phyloP scores from a whole-genome alignment of 371 early-diverging fungal genomes.

The Apophysomyces trapeziformis region DNA sequence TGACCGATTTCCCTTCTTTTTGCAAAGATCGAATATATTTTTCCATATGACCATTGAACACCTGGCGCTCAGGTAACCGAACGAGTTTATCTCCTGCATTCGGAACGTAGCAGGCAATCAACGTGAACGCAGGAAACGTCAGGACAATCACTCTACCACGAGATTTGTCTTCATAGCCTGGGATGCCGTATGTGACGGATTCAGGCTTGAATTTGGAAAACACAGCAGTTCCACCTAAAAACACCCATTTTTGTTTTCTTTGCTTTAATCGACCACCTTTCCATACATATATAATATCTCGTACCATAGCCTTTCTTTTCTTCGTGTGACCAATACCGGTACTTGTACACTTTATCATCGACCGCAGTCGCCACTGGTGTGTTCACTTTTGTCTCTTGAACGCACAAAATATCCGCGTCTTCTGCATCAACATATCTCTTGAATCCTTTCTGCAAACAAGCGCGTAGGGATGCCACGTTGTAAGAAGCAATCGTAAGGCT shows the following conservation, averaged over 20 bases:
- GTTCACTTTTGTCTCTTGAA: constrained; percentile 89
- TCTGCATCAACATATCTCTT: constrained; percentile 78
- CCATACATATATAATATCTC: not conserved
- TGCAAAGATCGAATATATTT: constrained; percentile 72
- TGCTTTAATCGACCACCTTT: not conserved
- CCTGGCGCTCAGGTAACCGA: constrained; percentile 63
- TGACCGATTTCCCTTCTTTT: constrained; percentile 68
- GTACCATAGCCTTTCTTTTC: constrained; percentile 84
- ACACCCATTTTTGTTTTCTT: not conserved
- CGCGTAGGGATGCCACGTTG: constrained; percentile 79
- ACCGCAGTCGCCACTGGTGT: constrained; percentile 52
- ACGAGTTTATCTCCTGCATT: constrained; percentile 82
- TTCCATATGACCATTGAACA: constrained; percentile 74
- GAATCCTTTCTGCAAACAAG: constrained; percentile 83
- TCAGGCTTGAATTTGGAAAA: constrained; percentile 82
- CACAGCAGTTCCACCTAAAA: constrained; percentile 73
- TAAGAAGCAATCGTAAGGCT: constrained; percentile 78
- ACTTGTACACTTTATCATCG: constrained; percentile 66
- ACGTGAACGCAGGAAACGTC: constrained; percentile 67
- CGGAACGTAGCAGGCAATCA: constrained; percentile 82
- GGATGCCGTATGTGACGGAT: constrained; percentile 66
- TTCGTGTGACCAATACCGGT: constrained; percentile 70
- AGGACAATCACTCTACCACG: constrained; percentile 82
- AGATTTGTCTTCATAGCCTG: constrained; percentile 49
- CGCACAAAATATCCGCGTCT: constrained; percentile 81